Conservation (phyloP, 352 stramenopile genomes). For the Bremia lactucae region DNA sequence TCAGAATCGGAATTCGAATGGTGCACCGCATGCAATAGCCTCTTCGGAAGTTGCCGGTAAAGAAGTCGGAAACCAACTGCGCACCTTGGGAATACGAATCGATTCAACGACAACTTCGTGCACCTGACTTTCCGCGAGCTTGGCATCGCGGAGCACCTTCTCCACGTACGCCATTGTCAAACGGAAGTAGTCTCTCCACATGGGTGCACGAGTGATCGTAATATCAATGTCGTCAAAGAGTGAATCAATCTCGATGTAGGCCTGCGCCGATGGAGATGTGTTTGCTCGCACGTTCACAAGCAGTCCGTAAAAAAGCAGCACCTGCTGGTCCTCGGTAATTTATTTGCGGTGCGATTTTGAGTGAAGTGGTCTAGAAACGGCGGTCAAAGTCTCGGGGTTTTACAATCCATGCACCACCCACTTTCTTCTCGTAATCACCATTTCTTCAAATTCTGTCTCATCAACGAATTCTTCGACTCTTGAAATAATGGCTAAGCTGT, state of each 20-base stretch:
- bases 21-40: conserved; percentile 69
- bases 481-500: too few species aligned
- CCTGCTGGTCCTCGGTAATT: conserved; percentile 79
- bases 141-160: conserved; percentile 84
- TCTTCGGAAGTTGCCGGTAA: conserved; percentile 74
- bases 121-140: conserved; percentile 79
- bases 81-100: conserved; percentile 64
- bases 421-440: too few species aligned
- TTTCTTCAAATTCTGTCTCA: too few species aligned
- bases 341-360: conserved; percentile 87
- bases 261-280: conserved; percentile 84
- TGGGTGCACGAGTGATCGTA: conserved; percentile 82
- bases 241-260: conserved; percentile 91
- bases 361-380: too few species aligned
- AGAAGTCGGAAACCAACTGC: conserved; percentile 50
- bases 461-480: too few species aligned
- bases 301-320: conserved; percentile 84
- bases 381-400: too few species aligned
- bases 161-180: conserved; percentile 82
- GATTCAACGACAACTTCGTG: conserved; percentile 76
- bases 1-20: too few species aligned
- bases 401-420: too few species aligned
- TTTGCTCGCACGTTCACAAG: conserved; percentile 93
- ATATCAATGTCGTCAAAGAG: conserved; percentile 90
- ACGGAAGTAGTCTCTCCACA: conserved; percentile 83